Evolutionary conservation across 192 early-diverging fungal species (phyloP), one percentile per base, ranked within the genome.

Genomic region (Umbelopsis isabellina): DNA sequence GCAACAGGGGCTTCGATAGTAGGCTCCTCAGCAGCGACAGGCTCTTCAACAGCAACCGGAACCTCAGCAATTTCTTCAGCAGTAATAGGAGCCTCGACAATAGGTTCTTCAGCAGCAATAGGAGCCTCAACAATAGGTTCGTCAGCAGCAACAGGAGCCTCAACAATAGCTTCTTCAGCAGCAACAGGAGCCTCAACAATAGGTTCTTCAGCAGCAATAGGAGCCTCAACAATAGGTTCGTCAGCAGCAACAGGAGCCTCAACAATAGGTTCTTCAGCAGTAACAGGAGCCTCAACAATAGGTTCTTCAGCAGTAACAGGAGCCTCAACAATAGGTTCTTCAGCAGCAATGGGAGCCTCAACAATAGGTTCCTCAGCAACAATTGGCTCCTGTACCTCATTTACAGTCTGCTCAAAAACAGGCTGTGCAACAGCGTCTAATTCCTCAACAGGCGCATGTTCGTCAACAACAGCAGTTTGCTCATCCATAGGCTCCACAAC

Each of bases 201-300:
- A 58, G 53, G 53, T 35, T 58, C 53, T 12, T 58, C 53, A 33
- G 23, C 30, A 35, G 53, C 21, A 37, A 37, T 7, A 51, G 50
- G 50, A 1, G n/a, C 53, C 11, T 58, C 53, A 58, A 58, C 53
- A 58, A 15, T 10, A 30, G 52, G 22, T 55, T 55, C 52, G 2
- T 58, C 47, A 20, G 47, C n/a, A 49, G 47, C 27, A 35, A n/a
- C n/a, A n/a, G n/a, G n/a, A n/a, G n/a, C n/a, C n/a, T n/a, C n/a
- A n/a, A n/a, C n/a, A n/a, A 35, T 25, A 30, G 53, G 53, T 11
- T 58, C 53, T 35, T 58, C 47, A 3, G 47, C 2, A 49, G 47
- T 7, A 37, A 37, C 35, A 37, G 35, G 35, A 2, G 2, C 47
- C 10, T 49, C 53, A 30, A 58, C 27, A 35, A 13, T 25, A 58